phyloP scores from a whole-genome alignment of 805 yeast genomes.

The Saturnispora ahearnii region DNA sequence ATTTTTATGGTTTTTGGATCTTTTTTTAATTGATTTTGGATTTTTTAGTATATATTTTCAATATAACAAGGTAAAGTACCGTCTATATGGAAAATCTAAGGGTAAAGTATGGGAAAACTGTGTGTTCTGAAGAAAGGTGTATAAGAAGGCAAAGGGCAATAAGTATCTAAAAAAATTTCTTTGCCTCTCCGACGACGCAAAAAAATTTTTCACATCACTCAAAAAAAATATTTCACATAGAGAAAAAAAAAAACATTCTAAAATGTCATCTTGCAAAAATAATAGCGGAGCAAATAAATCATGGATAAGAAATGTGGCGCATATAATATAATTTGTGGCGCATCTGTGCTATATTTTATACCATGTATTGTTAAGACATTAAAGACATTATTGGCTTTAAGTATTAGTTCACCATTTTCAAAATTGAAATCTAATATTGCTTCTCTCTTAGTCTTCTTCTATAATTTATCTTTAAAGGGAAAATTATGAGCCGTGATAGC shows the following conservation, averaged over 20 bases:
- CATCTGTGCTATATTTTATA: too few species aligned
- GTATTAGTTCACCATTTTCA: too few species aligned
- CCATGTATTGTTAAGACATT: too few species aligned
- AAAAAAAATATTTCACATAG: neutral
- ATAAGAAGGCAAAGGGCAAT: constrained; percentile 3
- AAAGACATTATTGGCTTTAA: too few species aligned
- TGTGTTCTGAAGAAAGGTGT: neutral
- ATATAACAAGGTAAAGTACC: neutral
- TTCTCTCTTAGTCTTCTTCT: too few species aligned
- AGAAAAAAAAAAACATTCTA: neutral
- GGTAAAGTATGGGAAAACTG: constrained; percentile 5
- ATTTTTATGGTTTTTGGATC: constrained; percentile 14
- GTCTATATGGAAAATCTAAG: constrained; percentile 2
- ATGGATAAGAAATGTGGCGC: neutral
- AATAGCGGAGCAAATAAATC: too few species aligned
- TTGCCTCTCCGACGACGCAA: constrained; percentile 1
- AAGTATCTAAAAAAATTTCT: neutral
- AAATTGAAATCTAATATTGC: too few species aligned
- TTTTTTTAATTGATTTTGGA: constrained; percentile 8
- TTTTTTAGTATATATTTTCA: constrained; percentile 13
- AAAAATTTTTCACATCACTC: neutral
- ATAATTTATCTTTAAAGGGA: too few species aligned
- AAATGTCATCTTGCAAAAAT: too few species aligned
- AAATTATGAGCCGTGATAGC: too few species aligned
- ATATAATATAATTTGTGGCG: too few species aligned